A percentile compares a stretch with the other conserved stretches of the same genome.
Conservation (phyloP, 768 basidiomycete genomes). For the Suillus decipiens region DNA sequence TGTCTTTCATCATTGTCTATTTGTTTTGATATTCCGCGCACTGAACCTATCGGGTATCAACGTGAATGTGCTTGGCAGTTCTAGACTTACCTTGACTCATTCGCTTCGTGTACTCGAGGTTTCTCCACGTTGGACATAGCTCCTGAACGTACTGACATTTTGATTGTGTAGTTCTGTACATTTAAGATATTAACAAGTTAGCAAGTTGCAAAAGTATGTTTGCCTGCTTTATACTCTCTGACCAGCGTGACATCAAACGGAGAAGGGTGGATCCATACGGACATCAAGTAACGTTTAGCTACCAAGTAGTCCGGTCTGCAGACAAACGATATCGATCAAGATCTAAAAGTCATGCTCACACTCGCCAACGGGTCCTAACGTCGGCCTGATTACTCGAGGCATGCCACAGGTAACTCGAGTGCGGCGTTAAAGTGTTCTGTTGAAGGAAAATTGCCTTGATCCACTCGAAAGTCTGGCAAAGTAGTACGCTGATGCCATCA, state of each 20-base stretch:
- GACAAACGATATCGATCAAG: background rate
- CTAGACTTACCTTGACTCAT: slow-evolving; percentile 47
- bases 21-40: slow-evolving; percentile 27
- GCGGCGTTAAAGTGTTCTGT: background rate
- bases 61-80: background rate
- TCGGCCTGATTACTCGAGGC: background rate
- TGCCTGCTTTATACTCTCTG: background rate
- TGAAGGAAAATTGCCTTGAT: background rate
- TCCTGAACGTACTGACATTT: slow-evolving; percentile 22
- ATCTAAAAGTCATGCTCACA: background rate
- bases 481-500: background rate
- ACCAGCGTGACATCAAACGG: slow-evolving; percentile 7
- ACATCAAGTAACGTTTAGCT: too few relatives aligned
- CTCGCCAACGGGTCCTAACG: background rate
- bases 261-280: background rate
- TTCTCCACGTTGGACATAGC: slow-evolving; percentile 51
- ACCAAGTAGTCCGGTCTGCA: background rate
- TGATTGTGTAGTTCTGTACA: background rate
- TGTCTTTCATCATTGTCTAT: too few relatives aligned
- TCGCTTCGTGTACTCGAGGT: slow-evolving; percentile 46
- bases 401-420: background rate
- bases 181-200: background rate
- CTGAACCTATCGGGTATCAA: slow-evolving; percentile 1
- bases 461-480: background rate
- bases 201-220: too few relatives aligned